Evolutionary conservation across 257 asterid species (phyloP).

Genomic region (Misopates orontium): DNA sequence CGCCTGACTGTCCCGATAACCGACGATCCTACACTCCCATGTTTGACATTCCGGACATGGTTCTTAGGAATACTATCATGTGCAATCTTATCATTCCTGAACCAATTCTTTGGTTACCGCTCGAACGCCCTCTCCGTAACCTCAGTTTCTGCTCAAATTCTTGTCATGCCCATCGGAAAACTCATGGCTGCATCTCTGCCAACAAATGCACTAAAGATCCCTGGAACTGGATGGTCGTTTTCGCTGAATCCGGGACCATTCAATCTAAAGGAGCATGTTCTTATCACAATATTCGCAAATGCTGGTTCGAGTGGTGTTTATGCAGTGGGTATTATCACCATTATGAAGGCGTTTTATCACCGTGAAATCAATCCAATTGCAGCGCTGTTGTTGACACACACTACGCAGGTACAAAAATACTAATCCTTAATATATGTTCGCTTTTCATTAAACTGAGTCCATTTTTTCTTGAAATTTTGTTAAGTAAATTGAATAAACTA

Average conservation of each 20-base stretch:
- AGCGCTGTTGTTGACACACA: conserved; percentile 51
- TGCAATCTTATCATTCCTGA: conserved; percentile 47
- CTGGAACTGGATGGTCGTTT: conserved; percentile 54
- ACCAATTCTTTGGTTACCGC: conserved; percentile 66
- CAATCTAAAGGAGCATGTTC: conserved; percentile 71
- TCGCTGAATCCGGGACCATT: conserved; percentile 71
- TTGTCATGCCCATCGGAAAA: conserved; percentile 60
- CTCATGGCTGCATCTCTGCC: conserved; percentile 70
- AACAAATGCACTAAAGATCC: conserved; percentile 28
- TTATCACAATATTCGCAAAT: conserved; percentile 63
- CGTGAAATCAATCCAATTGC: conserved; percentile 47
- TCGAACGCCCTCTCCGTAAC: conserved; percentile 50
- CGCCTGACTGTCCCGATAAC: conserved; percentile 65
- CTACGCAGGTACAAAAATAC: conserved; percentile 46
- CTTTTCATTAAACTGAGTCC: neutral
- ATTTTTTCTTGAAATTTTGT: neutral
- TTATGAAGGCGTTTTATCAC: conserved; percentile 58
- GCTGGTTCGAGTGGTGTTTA: conserved; percentile 49
- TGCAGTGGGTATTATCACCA: conserved; percentile 55
- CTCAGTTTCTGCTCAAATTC: conserved; percentile 63
- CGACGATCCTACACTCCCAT: conserved; percentile 68
- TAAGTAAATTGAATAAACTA: too few species aligned
- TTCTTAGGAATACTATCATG: conserved; percentile 56
- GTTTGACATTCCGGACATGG: conserved; percentile 73
- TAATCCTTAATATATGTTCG: neutral